phyloP scores from a whole-genome alignment of 1,284 basidiomycete genomes.

The Fomitiporia mediterranea region DNA sequence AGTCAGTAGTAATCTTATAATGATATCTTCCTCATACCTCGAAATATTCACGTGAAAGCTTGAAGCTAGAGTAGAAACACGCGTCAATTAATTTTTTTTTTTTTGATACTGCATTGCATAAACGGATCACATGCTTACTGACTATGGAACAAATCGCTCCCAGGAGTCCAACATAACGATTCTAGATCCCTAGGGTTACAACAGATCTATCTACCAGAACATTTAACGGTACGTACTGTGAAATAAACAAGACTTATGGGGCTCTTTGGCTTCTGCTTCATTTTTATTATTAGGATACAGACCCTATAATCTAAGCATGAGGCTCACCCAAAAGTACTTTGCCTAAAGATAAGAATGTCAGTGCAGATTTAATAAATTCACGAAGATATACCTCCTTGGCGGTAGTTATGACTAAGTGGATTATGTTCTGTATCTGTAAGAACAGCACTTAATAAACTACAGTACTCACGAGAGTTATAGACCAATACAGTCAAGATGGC shows the following conservation, averaged over 20 bases:
- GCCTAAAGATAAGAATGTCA: not conserved
- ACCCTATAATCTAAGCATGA: not conserved
- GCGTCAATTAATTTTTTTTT: too few relatives aligned
- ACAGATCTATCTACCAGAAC: too few relatives aligned
- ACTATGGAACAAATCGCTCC: not conserved
- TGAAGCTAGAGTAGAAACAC: not conserved
- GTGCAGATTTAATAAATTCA: too few relatives aligned
- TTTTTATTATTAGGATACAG: not conserved
- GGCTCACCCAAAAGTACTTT: not conserved
- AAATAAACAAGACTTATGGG: not conserved
- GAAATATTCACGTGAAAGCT: not conserved
- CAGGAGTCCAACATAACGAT: constrained; percentile 1
- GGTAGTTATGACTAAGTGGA: too few relatives aligned
- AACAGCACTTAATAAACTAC: too few relatives aligned
- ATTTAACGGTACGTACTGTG: not conserved
- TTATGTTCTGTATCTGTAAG: too few relatives aligned
- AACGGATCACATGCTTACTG: not conserved
- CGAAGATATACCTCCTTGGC: too few relatives aligned
- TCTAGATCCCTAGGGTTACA: not conserved
- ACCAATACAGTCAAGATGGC: too few relatives aligned
- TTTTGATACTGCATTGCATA: not conserved
- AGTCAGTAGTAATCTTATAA: not conserved
- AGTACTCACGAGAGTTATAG: too few relatives aligned
- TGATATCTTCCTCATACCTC: not conserved
- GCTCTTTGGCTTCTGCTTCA: not conserved